Percentiles rank a stretch among this genome's conserved stretches.
Evolutionary conservation across 2,329 filamentous ascomycete species (phyloP).

Genomic region (Alternaria brassicicola): DNA sequence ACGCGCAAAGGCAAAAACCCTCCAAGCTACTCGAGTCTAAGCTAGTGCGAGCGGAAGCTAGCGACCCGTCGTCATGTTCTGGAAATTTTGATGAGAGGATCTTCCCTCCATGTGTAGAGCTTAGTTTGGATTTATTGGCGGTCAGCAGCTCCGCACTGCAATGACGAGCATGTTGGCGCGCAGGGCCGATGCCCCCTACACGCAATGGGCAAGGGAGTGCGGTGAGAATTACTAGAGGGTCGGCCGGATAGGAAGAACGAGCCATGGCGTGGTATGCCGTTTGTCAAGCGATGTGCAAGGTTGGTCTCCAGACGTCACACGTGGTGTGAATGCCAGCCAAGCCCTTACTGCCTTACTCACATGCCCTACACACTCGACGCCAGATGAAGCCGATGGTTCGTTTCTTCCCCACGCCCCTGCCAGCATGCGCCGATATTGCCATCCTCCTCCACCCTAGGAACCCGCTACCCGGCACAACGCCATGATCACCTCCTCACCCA

Average conservation of each 20-base stretch:
- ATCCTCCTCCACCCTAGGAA: constrained; percentile 10
- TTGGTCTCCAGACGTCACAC: constrained; percentile 14
- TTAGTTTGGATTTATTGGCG: neutral
- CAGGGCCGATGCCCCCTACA: neutral
- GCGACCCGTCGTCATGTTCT: constrained; percentile 7
- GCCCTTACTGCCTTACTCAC: constrained; percentile 2
- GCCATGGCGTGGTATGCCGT: constrained; percentile 2
- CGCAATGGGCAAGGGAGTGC: constrained; percentile 7
- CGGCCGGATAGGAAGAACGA: neutral
- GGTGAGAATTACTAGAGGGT: constrained; percentile 15
- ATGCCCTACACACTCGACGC: constrained; percentile 10
- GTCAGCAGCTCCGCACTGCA: neutral
- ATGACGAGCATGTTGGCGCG: constrained; percentile 7
- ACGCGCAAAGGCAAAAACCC: constrained; percentile 3
- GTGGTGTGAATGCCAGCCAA: constrained; percentile 12
- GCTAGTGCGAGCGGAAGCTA: constrained; percentile 7
- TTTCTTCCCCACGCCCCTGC: constrained; percentile 17
- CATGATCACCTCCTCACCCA: constrained; percentile 48
- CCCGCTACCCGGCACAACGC: constrained; percentile 16
- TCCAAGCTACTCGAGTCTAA: neutral
- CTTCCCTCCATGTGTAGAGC: constrained; percentile 5
- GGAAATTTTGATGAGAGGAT: constrained; percentile 9
- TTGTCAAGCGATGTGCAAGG: constrained; percentile 10
- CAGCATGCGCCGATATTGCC: constrained; percentile 13
- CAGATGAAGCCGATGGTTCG: constrained; percentile 17